A percentile compares a stretch with the other conserved stretches of the same genome.
Evolutionary conservation across 495 filamentous ascomycete genomes (phyloP).

Genomic region (Lepidopterella palustris): DNA sequence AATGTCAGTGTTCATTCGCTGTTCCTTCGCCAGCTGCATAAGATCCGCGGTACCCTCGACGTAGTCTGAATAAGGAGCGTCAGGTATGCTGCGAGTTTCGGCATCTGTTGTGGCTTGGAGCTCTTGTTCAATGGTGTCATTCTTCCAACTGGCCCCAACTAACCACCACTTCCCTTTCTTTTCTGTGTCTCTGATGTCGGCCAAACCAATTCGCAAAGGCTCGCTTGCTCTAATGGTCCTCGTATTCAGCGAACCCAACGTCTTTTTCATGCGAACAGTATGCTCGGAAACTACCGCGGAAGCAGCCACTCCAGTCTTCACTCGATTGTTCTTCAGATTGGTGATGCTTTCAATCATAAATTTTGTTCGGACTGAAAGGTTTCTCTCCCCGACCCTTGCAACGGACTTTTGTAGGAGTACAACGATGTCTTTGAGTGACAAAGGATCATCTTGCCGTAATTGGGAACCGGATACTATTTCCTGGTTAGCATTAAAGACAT

Average conservation of each 20-base stretch:
- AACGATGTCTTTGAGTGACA: slow-evolving; percentile 86
- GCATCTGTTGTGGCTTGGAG: slow-evolving; percentile 24
- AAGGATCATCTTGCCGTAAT: slow-evolving; percentile 83
- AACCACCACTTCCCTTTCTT: slow-evolving; percentile 98
- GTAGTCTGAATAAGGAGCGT: slow-evolving; percentile 7
- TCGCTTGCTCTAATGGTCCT: slow-evolving; percentile 65
- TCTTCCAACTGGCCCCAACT: slow-evolving; percentile 80
- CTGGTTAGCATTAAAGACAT: not conserved
- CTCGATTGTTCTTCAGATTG: slow-evolving; percentile 85
- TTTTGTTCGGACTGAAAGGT: slow-evolving; percentile 79
- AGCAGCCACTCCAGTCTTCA: slow-evolving; percentile 61
- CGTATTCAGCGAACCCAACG: slow-evolving; percentile 65
- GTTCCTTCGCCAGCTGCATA: slow-evolving; percentile 65
- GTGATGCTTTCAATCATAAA: slow-evolving; percentile 98
- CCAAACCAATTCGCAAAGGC: slow-evolving; percentile 70
- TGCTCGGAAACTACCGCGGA: slow-evolving; percentile 66
- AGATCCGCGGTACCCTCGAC: slow-evolving; percentile 59
- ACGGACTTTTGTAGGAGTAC: slow-evolving; percentile 67
- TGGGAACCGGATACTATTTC: slow-evolving; percentile 41
- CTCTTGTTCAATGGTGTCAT: slow-evolving; percentile 27
- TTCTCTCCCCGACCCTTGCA: slow-evolving; percentile 56
- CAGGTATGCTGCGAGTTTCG: slow-evolving; percentile 7
- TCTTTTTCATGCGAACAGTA: slow-evolving; percentile 76
- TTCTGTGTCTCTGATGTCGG: slow-evolving; percentile 72
- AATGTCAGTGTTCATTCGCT: slow-evolving; percentile 92